A percentile compares a stretch with the other conserved stretches of the same genome.
Evolutionary conservation across 306 rosid genomes (phyloP).

Genomic region (Malus sylvestris): DNA sequence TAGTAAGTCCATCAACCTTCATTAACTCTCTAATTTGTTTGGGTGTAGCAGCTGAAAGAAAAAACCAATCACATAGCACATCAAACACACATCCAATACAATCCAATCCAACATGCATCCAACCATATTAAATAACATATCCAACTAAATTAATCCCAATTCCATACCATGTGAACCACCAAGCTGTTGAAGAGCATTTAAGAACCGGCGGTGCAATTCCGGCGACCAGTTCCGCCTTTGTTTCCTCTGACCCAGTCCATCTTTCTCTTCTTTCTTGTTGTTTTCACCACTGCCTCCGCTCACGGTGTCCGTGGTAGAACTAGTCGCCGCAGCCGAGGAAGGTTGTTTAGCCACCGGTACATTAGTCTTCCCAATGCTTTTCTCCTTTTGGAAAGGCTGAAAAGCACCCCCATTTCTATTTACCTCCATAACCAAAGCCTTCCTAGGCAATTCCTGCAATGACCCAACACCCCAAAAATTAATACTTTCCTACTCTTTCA

Average conservation of each 20-base stretch:
- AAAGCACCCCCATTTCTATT: slow-evolving; percentile 72
- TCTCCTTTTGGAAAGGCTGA: slow-evolving; percentile 74
- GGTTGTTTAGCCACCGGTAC: slow-evolving; percentile 22
- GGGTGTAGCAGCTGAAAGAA: slow-evolving; percentile 72
- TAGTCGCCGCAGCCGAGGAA: slow-evolving; percentile 37
- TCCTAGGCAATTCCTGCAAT: slow-evolving; percentile 52
- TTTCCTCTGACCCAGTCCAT: slow-evolving; percentile 54
- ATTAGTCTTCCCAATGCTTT: slow-evolving; percentile 31
- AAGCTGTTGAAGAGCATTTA: slow-evolving; percentile 76
- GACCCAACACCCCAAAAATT: slow-evolving; percentile 3
- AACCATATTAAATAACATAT: not conserved
- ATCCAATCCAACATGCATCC: not conserved
- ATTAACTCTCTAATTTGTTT: slow-evolving; percentile 85
- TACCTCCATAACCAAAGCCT: slow-evolving; percentile 58
- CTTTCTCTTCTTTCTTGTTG: slow-evolving; percentile 53
- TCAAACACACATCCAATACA: not conserved
- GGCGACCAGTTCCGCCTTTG: slow-evolving; percentile 87
- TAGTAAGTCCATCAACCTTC: slow-evolving; percentile 96
- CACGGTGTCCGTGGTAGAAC: slow-evolving; percentile 43
- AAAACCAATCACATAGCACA: slow-evolving; percentile 2
- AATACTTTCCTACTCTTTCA: not conserved
- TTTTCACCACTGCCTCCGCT: slow-evolving; percentile 27
- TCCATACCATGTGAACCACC: slow-evolving; percentile 74
- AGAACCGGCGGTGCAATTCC: slow-evolving; percentile 77
- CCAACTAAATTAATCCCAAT: not conserved